These are phyloP conservation scores for Fusarium graminum DNA, from an alignment of 2,329 filamentous ascomycete species.

Conservation along the genomic window DNA sequence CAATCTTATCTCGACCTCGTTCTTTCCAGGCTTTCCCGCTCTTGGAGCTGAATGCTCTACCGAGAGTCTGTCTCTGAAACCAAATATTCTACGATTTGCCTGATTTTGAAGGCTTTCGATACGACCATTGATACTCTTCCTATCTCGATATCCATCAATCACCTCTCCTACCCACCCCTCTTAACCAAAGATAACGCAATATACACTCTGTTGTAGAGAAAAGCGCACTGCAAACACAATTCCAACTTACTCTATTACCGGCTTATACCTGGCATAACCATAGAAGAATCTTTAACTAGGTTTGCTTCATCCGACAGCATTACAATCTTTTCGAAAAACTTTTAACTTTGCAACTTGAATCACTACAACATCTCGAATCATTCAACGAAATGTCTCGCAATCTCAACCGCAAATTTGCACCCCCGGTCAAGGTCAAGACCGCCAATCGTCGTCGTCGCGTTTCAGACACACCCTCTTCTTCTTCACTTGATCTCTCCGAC, in stretches of 20 bases:
- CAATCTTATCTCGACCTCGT: constrained; percentile 74
- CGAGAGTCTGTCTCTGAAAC: constrained; percentile 58
- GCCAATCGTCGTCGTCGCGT: constrained; percentile 60
- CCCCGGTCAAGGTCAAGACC: constrained; percentile 60
- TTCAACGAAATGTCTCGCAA: constrained; percentile 64
- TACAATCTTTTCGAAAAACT: neutral
- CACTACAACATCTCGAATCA: constrained; percentile 1
- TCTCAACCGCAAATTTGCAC: constrained; percentile 62
- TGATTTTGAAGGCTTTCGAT: constrained; percentile 49
- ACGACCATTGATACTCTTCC: constrained; percentile 16
- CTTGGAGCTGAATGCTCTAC: constrained; percentile 53
- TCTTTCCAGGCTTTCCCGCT: constrained; percentile 69
- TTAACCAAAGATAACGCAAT: constrained; percentile 10
- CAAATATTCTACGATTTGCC: constrained; percentile 51
- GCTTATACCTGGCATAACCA: neutral
- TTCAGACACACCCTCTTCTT: constrained; percentile 65
- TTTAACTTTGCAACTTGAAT: neutral
- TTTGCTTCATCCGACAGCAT: constrained; percentile 14
- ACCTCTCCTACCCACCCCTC: constrained; percentile 3
- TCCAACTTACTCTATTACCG: neutral
- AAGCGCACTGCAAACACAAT: neutral
- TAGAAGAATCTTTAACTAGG: constrained; percentile 1
- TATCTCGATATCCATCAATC: constrained; percentile 1
- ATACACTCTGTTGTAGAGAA: constrained; percentile 10
- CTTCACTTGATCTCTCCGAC: constrained; percentile 72